Conservation (phyloP, 768 basidiomycete genomes). For the Boletus tylopilopsis region DNA sequence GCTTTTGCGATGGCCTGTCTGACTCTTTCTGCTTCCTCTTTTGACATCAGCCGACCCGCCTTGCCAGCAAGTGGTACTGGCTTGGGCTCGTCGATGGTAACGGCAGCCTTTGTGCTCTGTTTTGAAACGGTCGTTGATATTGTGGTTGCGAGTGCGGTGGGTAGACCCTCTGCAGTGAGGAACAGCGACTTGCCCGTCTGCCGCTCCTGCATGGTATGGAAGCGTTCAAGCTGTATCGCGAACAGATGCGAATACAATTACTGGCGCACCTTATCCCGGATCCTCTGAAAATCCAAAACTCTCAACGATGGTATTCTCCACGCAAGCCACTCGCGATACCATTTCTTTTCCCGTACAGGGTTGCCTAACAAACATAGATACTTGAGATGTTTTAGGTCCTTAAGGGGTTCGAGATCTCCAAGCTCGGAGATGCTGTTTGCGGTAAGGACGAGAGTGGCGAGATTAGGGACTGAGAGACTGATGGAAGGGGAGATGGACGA, state of each 20-base stretch:
- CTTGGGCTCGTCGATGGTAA: slow-evolving; percentile 80
- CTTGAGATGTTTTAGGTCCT: slow-evolving; percentile 68
- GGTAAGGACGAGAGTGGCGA: slow-evolving; percentile 77
- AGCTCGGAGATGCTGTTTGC: slow-evolving; percentile 79
- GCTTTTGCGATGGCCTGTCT: slow-evolving; percentile 85
- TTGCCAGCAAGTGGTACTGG: slow-evolving; percentile 51
- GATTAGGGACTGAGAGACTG: slow-evolving; percentile 79
- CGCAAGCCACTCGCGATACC: slow-evolving; percentile 95
- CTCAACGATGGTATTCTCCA: slow-evolving; percentile 83
- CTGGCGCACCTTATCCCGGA: slow-evolving; percentile 85
- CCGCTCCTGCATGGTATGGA: slow-evolving; percentile 60
- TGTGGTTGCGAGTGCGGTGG: slow-evolving; percentile 76
- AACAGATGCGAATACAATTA: slow-evolving; percentile 22
- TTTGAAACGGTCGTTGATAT: slow-evolving; percentile 72
- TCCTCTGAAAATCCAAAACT: slow-evolving; percentile 93
- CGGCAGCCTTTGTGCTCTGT: slow-evolving; percentile 53
- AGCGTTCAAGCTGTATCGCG: slow-evolving; percentile 27
- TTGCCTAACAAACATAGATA: slow-evolving; percentile 78
- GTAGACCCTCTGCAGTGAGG: slow-evolving; percentile 73
- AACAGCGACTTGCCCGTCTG: slow-evolving; percentile 70
- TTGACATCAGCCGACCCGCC: slow-evolving; percentile 85
- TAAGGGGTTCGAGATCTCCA: slow-evolving; percentile 82
- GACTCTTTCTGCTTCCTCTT: slow-evolving; percentile 86
- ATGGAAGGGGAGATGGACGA: slow-evolving; percentile 77
- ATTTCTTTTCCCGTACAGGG: slow-evolving; percentile 87